A percentile compares a stretch with the other conserved stretches of the same genome.
These are phyloP conservation scores for Acephala macrosclerotiorum DNA, from an alignment of 2,329 filamentous ascomycete species.

Conservation along the genomic window DNA sequence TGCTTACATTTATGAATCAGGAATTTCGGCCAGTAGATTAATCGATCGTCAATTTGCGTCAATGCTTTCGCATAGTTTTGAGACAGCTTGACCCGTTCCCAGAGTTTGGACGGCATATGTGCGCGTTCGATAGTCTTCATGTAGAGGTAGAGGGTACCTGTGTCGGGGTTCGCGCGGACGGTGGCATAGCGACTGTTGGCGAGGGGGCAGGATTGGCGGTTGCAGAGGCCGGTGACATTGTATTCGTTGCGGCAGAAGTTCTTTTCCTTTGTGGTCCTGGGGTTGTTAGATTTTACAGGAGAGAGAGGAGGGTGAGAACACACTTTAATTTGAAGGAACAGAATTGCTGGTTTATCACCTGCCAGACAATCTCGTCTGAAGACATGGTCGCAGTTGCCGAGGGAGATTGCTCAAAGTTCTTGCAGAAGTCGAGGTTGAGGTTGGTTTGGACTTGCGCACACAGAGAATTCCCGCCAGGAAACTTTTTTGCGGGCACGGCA, in stretches of 20 bases:
- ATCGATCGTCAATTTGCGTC: constrained; percentile 81
- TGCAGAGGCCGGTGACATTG: constrained; percentile 85
- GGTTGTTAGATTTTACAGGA: constrained; percentile 41
- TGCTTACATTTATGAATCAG: constrained; percentile 96
- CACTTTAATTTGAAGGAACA: constrained; percentile 95
- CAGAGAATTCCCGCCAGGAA: constrained; percentile 4
- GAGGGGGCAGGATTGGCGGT: constrained; percentile 86
- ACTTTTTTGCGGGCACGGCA: background rate
- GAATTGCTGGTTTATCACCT: constrained; percentile 94
- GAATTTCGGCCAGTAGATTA: constrained; percentile 96
- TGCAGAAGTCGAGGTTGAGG: background rate
- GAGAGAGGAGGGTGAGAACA: constrained; percentile 42
- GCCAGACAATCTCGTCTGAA: constrained; percentile 97
- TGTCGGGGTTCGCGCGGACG: constrained; percentile 81
- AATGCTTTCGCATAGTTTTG: constrained; percentile 91
- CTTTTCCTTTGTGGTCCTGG: constrained; percentile 81
- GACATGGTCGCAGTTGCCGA: constrained; percentile 67
- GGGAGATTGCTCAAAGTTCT: background rate
- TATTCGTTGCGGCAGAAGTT: constrained; percentile 97
- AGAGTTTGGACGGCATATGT: constrained; percentile 88
- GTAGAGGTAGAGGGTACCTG: constrained; percentile 89
- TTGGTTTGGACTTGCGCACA: background rate
- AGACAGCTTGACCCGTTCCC: constrained; percentile 91
- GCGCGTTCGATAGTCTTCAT: constrained; percentile 94
- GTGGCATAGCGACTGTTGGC: constrained; percentile 95